These are phyloP conservation scores for Trichocladium uniseriatum DNA, from an alignment of 495 filamentous ascomycete species.

Conservation along the genomic window DNA sequence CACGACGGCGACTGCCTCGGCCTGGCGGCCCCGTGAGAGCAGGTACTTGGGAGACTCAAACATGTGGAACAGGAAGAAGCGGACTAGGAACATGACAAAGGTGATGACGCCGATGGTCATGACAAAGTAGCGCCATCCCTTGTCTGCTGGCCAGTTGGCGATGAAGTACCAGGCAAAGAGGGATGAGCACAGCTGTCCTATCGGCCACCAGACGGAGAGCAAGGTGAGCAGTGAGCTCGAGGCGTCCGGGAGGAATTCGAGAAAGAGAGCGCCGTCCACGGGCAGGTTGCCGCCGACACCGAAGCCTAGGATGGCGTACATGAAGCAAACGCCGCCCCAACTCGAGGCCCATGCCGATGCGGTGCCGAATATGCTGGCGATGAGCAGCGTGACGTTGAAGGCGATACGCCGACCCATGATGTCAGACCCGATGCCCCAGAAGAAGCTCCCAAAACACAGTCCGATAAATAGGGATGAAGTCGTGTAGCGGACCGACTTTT, in stretches of 20 bases:
- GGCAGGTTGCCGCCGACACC: conserved; percentile 65
- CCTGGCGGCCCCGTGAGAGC: conserved; percentile 63
- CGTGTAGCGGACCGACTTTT: conserved; percentile 45
- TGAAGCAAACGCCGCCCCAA: conserved; percentile 54
- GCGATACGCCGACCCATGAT: conserved; percentile 61
- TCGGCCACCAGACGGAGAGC: conserved; percentile 71
- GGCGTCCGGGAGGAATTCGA: conserved; percentile 71
- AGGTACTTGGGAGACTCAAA: conserved; percentile 79
- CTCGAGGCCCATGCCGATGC: conserved; percentile 57
- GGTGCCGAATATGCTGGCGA: conserved; percentile 65
- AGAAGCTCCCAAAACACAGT: conserved; percentile 61
- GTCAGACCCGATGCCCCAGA: conserved; percentile 76
- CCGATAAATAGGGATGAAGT: conserved; percentile 47
- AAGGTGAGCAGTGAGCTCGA: conserved; percentile 69
- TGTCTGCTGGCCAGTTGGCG: conserved; percentile 55
- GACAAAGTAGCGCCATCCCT: conserved; percentile 74
- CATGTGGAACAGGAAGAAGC: conserved; percentile 73
- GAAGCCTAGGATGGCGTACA: conserved; percentile 41
- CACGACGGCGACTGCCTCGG: conserved; percentile 65
- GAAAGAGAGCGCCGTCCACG: conserved; percentile 68
- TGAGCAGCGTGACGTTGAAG: conserved; percentile 65
- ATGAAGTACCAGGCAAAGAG: conserved; percentile 74
- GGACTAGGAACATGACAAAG: conserved; percentile 58
- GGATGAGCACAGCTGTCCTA: conserved; percentile 61
- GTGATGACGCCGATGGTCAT: conserved; percentile 66